A percentile compares a stretch with the other conserved stretches of the same genome.
These are phyloP conservation scores for Phytophthora kernoviae DNA, from an alignment of 352 stramenopile species.

Conservation along the genomic window DNA sequence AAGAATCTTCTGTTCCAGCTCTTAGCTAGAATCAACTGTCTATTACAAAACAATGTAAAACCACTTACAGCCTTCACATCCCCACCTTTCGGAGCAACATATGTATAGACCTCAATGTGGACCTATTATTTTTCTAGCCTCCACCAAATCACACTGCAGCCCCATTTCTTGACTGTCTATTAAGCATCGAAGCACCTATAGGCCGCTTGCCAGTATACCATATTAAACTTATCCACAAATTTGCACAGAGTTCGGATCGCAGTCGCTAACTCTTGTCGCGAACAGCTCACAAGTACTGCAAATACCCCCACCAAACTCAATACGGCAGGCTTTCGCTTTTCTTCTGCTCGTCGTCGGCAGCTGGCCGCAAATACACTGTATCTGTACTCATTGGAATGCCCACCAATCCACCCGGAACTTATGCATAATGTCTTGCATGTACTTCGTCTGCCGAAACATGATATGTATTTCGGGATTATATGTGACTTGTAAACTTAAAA, in stretches of 20 bases:
- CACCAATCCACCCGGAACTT: conserved; percentile 7
- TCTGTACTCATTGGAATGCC: conserved; percentile 14
- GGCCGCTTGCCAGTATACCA: conserved; percentile 1
- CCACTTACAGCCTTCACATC: conserved; percentile 13
- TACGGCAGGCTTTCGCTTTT: conserved; percentile 16
- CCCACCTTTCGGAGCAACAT: conserved; percentile 11
- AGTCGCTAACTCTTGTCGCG: conserved; percentile 7
- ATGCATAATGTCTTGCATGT: conserved; percentile 19
- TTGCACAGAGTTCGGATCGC: conserved; percentile 10
- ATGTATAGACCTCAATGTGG: conserved; percentile 18
- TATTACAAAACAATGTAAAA: conserved; percentile 15
- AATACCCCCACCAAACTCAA: conserved; percentile 17
- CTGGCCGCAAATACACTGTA: conserved; percentile 2
- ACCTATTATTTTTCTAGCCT: conserved; percentile 16
- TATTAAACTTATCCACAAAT: conserved; percentile 5
- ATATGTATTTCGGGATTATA: conserved; percentile 8
- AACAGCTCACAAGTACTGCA: conserved; percentile 19
- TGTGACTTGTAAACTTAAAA: conserved; percentile 13
- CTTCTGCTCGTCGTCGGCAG: conserved; percentile 7
- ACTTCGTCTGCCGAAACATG: conserved; percentile 18
- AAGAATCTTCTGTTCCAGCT: conserved; percentile 17
- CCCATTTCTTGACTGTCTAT: conserved; percentile 9
- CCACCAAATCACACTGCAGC: conserved; percentile 19
- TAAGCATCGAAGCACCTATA: conserved; percentile 7
- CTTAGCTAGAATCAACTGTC: conserved; percentile 15